Evolutionary conservation across 352 stramenopile species (phyloP).

Genomic region (Elongisporangium undulatum): DNA sequence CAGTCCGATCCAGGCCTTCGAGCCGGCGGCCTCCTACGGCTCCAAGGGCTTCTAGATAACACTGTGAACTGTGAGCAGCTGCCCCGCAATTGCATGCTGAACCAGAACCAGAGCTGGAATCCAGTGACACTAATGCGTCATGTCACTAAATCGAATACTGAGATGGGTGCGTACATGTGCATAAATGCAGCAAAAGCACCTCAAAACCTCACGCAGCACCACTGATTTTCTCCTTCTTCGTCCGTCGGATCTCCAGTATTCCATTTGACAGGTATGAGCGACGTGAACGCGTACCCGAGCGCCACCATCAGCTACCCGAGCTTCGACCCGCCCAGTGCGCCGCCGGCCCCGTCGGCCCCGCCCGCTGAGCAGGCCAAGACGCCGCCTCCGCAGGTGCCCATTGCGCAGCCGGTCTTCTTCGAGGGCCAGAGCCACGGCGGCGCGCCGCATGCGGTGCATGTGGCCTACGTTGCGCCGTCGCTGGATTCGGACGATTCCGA

Average conservation of each 20-base stretch:
- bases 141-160: neutral
- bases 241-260: neutral
- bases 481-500: conserved; percentile 11
- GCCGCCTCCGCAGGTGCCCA: conserved; percentile 12
- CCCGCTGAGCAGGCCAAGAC: neutral
- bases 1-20: conserved; percentile 1
- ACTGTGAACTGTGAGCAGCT: neutral
- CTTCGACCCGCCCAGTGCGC: conserved; percentile 23
- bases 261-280: conserved; percentile 5
- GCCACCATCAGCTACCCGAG: conserved; percentile 15
- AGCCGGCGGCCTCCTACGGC: conserved; percentile 1
- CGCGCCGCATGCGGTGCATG: conserved; percentile 5
- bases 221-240: conserved; percentile 1
- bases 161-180: neutral
- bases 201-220: neutral
- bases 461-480: conserved; percentile 6
- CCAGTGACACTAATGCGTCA: neutral
- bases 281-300: conserved; percentile 6
- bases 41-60: conserved; percentile 4
- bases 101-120: no score
- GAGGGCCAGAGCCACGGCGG: conserved; percentile 2
- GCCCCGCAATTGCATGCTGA: neutral
- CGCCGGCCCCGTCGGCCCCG: conserved; percentile 6
- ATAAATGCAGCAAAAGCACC: neutral
- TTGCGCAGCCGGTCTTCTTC: conserved; percentile 14